phyloP scores from a whole-genome alignment of 768 basidiomycete genomes.

The Lactifluus pinguis region DNA sequence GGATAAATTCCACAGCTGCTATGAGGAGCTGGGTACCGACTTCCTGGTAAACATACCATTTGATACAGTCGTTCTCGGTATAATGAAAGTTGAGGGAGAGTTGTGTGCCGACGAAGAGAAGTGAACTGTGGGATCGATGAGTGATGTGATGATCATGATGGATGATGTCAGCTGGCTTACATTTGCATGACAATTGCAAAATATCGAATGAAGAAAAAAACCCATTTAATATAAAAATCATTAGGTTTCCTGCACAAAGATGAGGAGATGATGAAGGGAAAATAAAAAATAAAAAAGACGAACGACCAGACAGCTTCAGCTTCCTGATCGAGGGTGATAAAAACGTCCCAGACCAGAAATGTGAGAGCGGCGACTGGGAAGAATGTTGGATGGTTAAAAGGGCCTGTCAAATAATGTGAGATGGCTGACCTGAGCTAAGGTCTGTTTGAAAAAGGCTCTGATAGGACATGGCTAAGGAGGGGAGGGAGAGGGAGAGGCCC shows the following conservation, averaged over 20 bases:
- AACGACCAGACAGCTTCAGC: slow-evolving; percentile 28
- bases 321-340: slow-evolving; percentile 23
- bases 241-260: slow-evolving; percentile 19
- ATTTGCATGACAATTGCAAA: slow-evolving; percentile 16
- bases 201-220: slow-evolving; percentile 19
- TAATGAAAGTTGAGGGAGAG: slow-evolving; percentile 16
- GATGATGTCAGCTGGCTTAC: neutral
- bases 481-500: neutral
- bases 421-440: neutral
- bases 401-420: neutral
- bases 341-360: slow-evolving; percentile 25
- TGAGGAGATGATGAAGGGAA: neutral
- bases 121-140: neutral
- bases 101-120: slow-evolving; percentile 14
- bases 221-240: slow-evolving; percentile 24
- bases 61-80: slow-evolving; percentile 16
- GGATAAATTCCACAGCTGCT: slow-evolving; percentile 20
- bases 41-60: slow-evolving; percentile 14
- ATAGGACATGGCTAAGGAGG: neutral
- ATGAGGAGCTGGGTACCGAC: slow-evolving; percentile 15
- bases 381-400: too few relatives aligned
- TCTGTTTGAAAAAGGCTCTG: neutral
- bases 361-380: slow-evolving; percentile 23
- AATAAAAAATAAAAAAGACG: neutral
- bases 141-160: neutral